Percentiles rank a stretch among this genome's conserved stretches.
Evolutionary conservation across 257 asterid species (phyloP).

Genomic region (Solanum rostratum): DNA sequence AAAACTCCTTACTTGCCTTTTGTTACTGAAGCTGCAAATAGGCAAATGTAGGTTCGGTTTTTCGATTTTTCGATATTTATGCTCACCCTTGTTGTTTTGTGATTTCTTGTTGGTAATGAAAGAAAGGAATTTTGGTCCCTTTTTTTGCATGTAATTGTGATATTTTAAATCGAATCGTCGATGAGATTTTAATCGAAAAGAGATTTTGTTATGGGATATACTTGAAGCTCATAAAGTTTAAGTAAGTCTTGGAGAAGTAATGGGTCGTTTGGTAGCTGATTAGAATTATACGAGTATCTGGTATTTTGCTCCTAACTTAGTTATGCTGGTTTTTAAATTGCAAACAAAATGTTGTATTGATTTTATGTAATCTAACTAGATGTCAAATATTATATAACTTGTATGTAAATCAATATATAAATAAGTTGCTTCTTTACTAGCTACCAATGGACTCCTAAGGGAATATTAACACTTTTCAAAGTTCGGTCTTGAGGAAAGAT

Average conservation of each 20-base stretch:
- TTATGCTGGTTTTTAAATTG: neutral
- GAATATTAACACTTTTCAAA: too few relatives aligned
- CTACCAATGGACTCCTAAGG: too few relatives aligned
- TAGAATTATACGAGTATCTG: neutral
- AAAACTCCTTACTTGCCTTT: conserved; percentile 80
- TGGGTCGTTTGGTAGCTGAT: neutral
- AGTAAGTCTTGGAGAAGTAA: neutral
- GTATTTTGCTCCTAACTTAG: neutral
- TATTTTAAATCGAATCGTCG: neutral
- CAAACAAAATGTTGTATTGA: neutral
- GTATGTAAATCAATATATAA: too few relatives aligned
- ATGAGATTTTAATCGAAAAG: neutral
- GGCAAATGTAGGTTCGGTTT: neutral
- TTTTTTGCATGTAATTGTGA: neutral
- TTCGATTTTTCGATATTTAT: neutral
- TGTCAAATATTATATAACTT: neutral
- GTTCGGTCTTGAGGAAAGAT: too few relatives aligned
- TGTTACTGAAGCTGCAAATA: conserved; percentile 77
- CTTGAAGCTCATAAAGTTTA: neutral
- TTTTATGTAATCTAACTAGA: too few relatives aligned
- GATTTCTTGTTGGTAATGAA: neutral
- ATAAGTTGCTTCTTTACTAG: neutral
- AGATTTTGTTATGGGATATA: neutral
- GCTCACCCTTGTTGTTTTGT: neutral
- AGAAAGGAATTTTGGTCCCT: neutral